These are phyloP conservation scores for Somion occarium DNA, from an alignment of 1,284 basidiomycete genomes.

Conservation along the genomic window DNA sequence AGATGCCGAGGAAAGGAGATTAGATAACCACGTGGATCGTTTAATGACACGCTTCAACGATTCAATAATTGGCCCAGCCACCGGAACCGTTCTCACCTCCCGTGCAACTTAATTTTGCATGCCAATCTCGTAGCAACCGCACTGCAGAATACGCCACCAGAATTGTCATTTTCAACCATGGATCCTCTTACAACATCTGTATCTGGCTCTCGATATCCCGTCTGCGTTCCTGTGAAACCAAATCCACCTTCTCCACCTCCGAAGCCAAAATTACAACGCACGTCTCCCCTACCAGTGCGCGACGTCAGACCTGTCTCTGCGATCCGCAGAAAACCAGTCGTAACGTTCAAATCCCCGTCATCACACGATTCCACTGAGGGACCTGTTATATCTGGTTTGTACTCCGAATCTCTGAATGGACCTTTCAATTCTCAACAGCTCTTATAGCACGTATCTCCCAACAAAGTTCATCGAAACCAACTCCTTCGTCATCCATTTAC, in stretches of 20 bases:
- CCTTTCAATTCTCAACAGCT: background rate
- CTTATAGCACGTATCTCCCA: background rate
- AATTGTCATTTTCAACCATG: conserved; percentile 8
- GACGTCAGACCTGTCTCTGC: conserved; percentile 11
- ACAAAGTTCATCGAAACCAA: background rate
- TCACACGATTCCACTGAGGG: conserved; percentile 10
- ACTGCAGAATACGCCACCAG: background rate
- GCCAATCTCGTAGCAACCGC: background rate
- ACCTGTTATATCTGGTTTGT: conserved; percentile 11
- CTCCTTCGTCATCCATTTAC: conserved; percentile 1
- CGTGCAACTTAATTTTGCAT: background rate
- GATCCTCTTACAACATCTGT: conserved; percentile 19
- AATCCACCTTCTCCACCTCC: conserved; percentile 8
- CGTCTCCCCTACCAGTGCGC: background rate
- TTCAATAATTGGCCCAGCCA: conserved; percentile 7
- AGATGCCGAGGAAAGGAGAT: conserved; percentile 7
- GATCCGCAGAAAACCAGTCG: conserved; percentile 28
- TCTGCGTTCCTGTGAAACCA: conserved; percentile 12
- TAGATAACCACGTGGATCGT: conserved; percentile 20
- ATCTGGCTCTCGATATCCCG: conserved; percentile 27
- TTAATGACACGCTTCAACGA: background rate
- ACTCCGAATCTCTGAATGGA: conserved; percentile 12
- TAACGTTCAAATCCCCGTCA: conserved; percentile 29
- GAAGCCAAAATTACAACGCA: background rate
- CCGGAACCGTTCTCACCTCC: background rate